These are phyloP conservation scores for Acanthamoeba healyi DNA, from an alignment of 208 protist species.

Conservation along the genomic window DNA sequence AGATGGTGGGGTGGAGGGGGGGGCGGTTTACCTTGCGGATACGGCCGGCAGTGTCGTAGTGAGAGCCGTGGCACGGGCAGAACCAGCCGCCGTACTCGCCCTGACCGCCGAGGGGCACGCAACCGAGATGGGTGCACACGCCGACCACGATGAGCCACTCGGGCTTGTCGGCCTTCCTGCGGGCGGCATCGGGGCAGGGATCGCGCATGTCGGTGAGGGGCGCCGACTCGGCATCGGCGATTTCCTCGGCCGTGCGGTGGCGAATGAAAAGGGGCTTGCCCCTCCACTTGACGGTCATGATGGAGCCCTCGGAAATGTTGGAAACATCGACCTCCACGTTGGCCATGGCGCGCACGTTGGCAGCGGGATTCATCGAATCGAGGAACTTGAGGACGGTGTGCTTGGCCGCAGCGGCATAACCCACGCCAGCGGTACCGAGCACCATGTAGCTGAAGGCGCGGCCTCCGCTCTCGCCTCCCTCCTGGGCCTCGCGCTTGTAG, in stretches of 20 bases:
- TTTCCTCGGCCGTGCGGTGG: slow-evolving; percentile 96
- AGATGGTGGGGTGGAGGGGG: background rate
- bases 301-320: slow-evolving; percentile 93
- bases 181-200: slow-evolving; percentile 95
- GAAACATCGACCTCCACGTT: slow-evolving; percentile 98
- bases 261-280: slow-evolving; percentile 99
- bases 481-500: background rate
- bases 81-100: slow-evolving; percentile 98
- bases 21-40: slow-evolving; percentile 93
- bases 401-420: slow-evolving; percentile 80
- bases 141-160: slow-evolving; percentile 97
- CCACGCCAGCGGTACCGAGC: slow-evolving; percentile 78
- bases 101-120: slow-evolving; percentile 97
- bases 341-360: slow-evolving; percentile 95
- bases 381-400: slow-evolving; percentile 87
- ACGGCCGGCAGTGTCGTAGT: slow-evolving; percentile 98
- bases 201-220: slow-evolving; percentile 94
- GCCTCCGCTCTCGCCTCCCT: slow-evolving; percentile 73
- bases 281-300: slow-evolving; percentile 97
- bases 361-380: slow-evolving; percentile 88
- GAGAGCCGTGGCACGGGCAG: slow-evolving; percentile 99
- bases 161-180: slow-evolving; percentile 90
- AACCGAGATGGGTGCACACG: slow-evolving; percentile 99
- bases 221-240: slow-evolving; percentile 90
- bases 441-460: slow-evolving; percentile 87